These are phyloP conservation scores for Batrachochytrium dendrobatidis DNA, from an alignment of 371 early-diverging fungal species.

Conservation along the genomic window DNA sequence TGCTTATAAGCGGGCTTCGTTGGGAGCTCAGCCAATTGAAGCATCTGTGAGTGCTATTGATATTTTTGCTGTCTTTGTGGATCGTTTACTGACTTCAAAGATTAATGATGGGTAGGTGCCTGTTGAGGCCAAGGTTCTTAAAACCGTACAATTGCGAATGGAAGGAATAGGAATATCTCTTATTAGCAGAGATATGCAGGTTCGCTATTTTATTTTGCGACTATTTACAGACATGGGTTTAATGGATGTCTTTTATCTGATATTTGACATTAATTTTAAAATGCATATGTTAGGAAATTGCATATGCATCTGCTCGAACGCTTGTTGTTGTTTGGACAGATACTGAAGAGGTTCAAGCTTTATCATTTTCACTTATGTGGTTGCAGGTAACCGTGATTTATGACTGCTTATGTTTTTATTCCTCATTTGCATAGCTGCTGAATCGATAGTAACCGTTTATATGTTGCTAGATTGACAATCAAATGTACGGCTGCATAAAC, in stretches of 20 bases:
- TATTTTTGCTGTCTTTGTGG: too few species aligned
- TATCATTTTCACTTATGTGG: slow-evolving; percentile 77
- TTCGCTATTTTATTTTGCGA: too few species aligned
- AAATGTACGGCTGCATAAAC: slow-evolving; percentile 69
- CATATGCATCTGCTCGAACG: slow-evolving; percentile 70
- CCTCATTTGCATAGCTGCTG: slow-evolving; percentile 1
- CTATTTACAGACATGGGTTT: too few species aligned
- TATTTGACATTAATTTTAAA: too few species aligned
- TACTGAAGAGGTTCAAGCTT: slow-evolving; percentile 63
- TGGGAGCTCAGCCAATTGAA: too few species aligned
- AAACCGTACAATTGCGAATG: slow-evolving; percentile 61
- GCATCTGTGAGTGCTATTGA: too few species aligned
- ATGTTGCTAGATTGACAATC: slow-evolving; percentile 75
- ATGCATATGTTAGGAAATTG: slow-evolving; percentile 58
- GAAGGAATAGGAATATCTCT: slow-evolving; percentile 88
- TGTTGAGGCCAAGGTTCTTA: slow-evolving; percentile 50
- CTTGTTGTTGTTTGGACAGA: slow-evolving; percentile 68
- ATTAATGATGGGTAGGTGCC: too few species aligned
- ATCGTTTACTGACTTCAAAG: too few species aligned
- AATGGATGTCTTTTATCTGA: too few species aligned
- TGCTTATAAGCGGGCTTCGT: too few species aligned
- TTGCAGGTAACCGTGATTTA: slow-evolving; percentile 65
- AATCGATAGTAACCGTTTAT: neutral
- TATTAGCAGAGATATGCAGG: slow-evolving; percentile 43
- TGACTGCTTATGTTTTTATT: neutral